Base-by-base conservation (phyloP, 1,139 yeast species). In the Saccharomyces hybrid region DNA sequence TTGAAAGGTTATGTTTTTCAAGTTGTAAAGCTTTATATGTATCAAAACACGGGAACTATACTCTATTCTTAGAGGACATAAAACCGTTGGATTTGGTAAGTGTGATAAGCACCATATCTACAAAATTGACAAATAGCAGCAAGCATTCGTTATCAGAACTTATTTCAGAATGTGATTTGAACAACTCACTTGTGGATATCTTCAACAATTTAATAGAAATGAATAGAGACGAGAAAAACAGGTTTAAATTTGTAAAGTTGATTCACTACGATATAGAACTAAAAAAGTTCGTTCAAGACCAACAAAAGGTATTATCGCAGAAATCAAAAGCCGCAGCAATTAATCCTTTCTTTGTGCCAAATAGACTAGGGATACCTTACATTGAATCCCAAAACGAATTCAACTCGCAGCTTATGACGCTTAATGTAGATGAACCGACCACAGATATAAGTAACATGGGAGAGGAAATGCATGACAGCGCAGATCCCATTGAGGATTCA, bases 331-430 rank as follows among this genome's bases (percentile, higher is more conserved):
- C 26, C 26, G 58, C 60, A 44, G 61, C 63, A 34, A 38, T 61
- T 5, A 59, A 57, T 47, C 29, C 48, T 25, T 48, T 48, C 7
- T 16, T 31, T 44, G 55, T 52, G 9, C 54, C 47, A 3, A 41
- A 47, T 14, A 51, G 52, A 11, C 28, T 49, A 14, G 29, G 32
- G 13, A 11, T 23, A 9, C 29, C 53, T 13, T 41, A 50, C n/a
- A 31, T 51, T 14, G 61, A 56, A 20, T 58, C 65, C 5, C 64
- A 61, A 47, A 52, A 57, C 48, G 65, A 61, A 23, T 61, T 61
- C 29, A 59, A 63, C 48, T 64, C 67, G 2, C 65, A 63, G 50
- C 31, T 46, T 9, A 48, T 59, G 55, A 46, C 41, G 49, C 55
- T 32, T 52, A 53, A 48, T 6, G 25, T 11, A 3, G 46, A 48